Conservation (phyloP, 345 rosid species). For the Hibiscus mutabilis region DNA sequence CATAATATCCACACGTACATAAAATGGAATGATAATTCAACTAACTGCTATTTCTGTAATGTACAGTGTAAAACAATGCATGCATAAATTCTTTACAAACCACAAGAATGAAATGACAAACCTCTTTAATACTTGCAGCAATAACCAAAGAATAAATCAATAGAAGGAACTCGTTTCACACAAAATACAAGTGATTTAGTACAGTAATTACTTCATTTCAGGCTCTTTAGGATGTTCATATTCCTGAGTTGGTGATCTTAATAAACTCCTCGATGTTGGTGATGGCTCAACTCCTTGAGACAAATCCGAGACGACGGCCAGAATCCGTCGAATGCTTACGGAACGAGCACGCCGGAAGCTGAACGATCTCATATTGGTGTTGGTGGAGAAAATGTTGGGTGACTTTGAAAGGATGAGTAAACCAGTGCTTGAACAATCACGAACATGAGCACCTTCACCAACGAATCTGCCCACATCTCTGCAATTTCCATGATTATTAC, state of each 20-base stretch:
- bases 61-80: background rate
- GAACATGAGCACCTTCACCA: conserved; percentile 32
- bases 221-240: background rate
- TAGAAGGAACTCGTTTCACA: background rate
- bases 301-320: conserved; percentile 41
- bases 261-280: conserved; percentile 13
- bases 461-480: conserved; percentile 19
- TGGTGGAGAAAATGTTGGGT: conserved; percentile 41
- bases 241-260: conserved; percentile 11
- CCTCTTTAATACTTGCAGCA: background rate
- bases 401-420: conserved; percentile 43
- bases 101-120: background rate
- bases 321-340: conserved; percentile 40
- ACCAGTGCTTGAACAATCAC: conserved; percentile 49
- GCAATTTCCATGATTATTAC: background rate
- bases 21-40: no score
- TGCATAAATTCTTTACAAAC: background rate
- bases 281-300: conserved; percentile 33
- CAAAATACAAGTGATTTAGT: background rate
- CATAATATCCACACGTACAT: no score
- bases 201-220: background rate
- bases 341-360: conserved; percentile 51
- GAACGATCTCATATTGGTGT: conserved; percentile 26
- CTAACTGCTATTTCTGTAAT: no score
- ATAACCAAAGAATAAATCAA: background rate